phyloP scores from a whole-genome alignment of 176 grass and related monocot genomes.

The Aegilops speltoides region DNA sequence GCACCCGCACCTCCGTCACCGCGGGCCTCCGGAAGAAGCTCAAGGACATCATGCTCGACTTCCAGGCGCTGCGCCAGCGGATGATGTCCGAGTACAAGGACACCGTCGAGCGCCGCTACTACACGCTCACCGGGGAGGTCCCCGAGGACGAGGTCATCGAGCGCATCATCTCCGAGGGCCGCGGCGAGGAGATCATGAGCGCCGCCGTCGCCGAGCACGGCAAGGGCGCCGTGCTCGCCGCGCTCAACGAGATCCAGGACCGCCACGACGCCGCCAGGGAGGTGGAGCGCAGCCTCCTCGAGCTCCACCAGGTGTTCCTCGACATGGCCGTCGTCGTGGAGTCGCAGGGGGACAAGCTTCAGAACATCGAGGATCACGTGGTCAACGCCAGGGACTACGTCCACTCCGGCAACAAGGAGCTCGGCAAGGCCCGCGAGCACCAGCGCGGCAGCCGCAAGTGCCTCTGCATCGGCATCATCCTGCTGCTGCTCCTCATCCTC shows the following conservation, averaged over 20 bases:
- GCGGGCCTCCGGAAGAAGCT: constrained; percentile 83
- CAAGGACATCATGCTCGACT: constrained; percentile 94
- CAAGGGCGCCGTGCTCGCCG: constrained; percentile 66
- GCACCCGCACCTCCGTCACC: constrained; percentile 83
- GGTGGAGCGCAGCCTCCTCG: constrained; percentile 78
- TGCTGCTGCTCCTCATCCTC: constrained; percentile 73
- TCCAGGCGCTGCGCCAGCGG: constrained; percentile 88
- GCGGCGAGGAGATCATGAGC: constrained; percentile 79
- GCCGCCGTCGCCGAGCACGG: constrained; percentile 75
- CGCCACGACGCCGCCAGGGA: constrained; percentile 70
- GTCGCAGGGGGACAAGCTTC: constrained; percentile 70
- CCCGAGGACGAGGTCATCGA: constrained; percentile 91
- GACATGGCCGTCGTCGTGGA: constrained; percentile 94
- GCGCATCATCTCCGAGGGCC: constrained; percentile 81
- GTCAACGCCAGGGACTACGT: constrained; percentile 74
- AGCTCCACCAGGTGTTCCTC: constrained; percentile 92
- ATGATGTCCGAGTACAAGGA: constrained; percentile 96
- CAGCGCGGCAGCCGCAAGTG: constrained; percentile 85
- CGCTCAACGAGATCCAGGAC: constrained; percentile 85
- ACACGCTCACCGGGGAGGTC: constrained; percentile 82
- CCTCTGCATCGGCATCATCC: constrained; percentile 77
- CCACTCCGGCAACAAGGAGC: constrained; percentile 72
- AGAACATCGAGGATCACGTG: constrained; percentile 81
- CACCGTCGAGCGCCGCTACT: constrained; percentile 85
- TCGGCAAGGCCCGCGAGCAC: constrained; percentile 64